Evolutionary conservation across 306 rosid genomes (phyloP), one percentile per base, ranked within the genome.

Genomic region (Castanopsis chinensis): DNA sequence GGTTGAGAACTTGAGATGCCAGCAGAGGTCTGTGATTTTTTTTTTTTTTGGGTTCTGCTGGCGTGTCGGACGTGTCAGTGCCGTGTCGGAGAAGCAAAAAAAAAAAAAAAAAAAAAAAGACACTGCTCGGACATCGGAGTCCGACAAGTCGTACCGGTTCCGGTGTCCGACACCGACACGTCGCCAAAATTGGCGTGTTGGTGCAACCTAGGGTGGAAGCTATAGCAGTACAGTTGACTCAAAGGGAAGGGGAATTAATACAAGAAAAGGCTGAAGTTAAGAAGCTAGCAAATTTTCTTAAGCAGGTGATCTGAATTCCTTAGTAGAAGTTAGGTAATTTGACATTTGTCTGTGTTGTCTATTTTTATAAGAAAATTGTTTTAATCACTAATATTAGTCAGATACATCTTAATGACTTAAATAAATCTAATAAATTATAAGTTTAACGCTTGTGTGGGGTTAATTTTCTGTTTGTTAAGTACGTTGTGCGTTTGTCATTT

Each of bases 251-350:
- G 70, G 89, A 88, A 78, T 60, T 88, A 45, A 76, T 91, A 83
- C 98, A 88, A 91, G 99, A 95, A 85, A 95, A 93, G 87, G 74
- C 98, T 5, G 99, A 95, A 86, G 99, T 95, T 82, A 95, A 93
- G 90, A 93, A 88, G 85, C 88, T 95, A 69, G 97, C 98, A 77
- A 91, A 80, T 86, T 95, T 95, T 91, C 98, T 95, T 82, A 95
- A 95, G 91, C 96, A 91, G 98, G 99, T 91, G 86, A 84, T 56
- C 76, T 71, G 56, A 74, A 72, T 52, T 65, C 80, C 56, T 78
- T 21, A 13, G 32, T 21, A 45, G 57, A 72, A 45, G 18, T 49
- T 54, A 9, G 32, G 19, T 17, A 19, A 51, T 49, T 21, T 2
- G 21, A 43, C 11, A 41, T 41, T 41, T 41, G 11, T 2, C 11